Base-by-base conservation (phyloP, 176 grass and related monocot species). In the Microstegium vimineum region DNA sequence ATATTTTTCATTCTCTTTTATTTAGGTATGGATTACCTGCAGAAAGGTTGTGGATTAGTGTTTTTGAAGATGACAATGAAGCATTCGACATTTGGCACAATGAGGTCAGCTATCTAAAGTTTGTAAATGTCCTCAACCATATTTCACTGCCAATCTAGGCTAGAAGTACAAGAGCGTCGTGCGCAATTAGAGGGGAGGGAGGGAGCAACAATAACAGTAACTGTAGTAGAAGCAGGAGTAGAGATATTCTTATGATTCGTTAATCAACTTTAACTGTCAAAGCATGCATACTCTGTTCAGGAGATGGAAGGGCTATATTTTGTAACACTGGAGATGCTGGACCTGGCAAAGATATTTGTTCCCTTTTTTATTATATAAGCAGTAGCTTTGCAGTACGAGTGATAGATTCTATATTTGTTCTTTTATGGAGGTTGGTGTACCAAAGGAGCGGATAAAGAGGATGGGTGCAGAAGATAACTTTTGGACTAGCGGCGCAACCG, bases 391-490 rank as follows among this genome's bases (percentile, higher is more conserved):
- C 18, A 35, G 18, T 65, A 74, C 37, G 59, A 14, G 17, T 76
- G 28, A 76, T 69, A 18, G 22, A 57, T 71, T 52, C 38, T 69
- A 62, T 74, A 40, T 83, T 8, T 43, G 13, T 76, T 33, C 18
- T 84, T 43, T 43, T 81, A 46, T 88, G 69, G 76, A 98, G 95
- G 79, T 98, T 83, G 95, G 95, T 26, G 95, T 98, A 75, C 90
- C 95, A 33, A 89, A 90, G 69, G 92, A 98, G 66, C 85, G 73
- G 43, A 98, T 98, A 86, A 98, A 95, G 79, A 94, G 92, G 71
- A 87, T 98, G 95, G 95, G 95, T 35, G 86, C 91, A 47, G 92
- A 98, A 71, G 95, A 95, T 87, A 98, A 98, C 76, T 98, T 98
- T 86, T 98, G 95, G 95, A 93, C 81, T 60, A 98, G 95, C 80